These are phyloP conservation scores for Dipteronia sinensis DNA, from an alignment of 345 rosid genomes.

Conservation along the genomic window DNA sequence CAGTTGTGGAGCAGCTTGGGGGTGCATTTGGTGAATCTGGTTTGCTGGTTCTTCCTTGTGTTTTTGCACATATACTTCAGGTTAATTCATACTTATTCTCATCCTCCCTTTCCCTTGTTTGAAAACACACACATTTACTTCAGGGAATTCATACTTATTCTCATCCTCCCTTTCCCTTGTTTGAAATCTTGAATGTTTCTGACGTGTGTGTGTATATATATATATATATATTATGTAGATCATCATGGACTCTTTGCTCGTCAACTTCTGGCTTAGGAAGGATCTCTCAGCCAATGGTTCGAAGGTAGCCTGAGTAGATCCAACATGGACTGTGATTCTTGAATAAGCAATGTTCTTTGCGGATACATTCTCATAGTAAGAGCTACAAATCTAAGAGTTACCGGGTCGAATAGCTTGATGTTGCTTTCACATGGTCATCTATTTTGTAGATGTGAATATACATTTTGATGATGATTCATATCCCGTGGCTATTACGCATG, in stretches of 20 bases:
- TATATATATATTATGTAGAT: constrained; percentile 36
- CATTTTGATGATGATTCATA: no score
- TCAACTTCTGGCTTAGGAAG: constrained; percentile 52
- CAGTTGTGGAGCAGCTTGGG: constrained; percentile 83
- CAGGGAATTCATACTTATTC: no score
- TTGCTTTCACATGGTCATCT: no score
- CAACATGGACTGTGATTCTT: neutral
- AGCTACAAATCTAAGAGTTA: no score
- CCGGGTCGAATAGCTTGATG: no score
- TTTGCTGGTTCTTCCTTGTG: constrained; percentile 88
- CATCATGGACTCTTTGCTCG: constrained; percentile 61
- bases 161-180: neutral
- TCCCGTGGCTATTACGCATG: no score
- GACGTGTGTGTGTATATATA: no score
- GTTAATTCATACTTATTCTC: constrained; percentile 29
- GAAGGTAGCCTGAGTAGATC: constrained; percentile 40
- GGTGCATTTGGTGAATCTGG: constrained; percentile 92
- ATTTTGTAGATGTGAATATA: no score
- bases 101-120: neutral
- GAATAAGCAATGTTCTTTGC: neutral
- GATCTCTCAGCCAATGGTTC: constrained; percentile 33
- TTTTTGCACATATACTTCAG: constrained; percentile 87
- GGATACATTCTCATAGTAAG: no score
- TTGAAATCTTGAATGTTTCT: neutral
- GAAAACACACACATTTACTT: constrained; percentile 52